Base-by-base conservation (phyloP, 192 early-diverging fungal species). In the Coemansia furcata region DNA sequence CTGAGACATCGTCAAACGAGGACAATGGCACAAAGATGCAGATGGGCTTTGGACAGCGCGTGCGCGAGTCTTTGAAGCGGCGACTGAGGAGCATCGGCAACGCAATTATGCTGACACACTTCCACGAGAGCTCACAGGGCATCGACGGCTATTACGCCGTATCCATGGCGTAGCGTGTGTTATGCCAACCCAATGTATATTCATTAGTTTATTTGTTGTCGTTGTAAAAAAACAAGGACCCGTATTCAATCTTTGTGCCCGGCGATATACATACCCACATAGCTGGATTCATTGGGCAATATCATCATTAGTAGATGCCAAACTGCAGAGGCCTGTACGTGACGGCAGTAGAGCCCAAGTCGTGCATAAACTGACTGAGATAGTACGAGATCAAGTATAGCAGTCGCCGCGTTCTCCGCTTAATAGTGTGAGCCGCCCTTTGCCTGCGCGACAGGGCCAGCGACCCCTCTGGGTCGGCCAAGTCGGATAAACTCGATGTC, bases 321-420 rank as follows among this genome's bases (percentile, higher is more conserved):
- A 73, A 60, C 55, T 76, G 71, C 35, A 72, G 33, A 3, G 79
- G 65, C 2, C 79, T 58, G 42, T 76, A 72, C 2, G 58, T 33
- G 7, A 68, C 62, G 7, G 40, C 35, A 1, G 65, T 47, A 21
- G 79, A 30, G 7, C 37, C 49, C 49, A 70, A 70, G 7, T 76
- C 50, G 12, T 70, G 52, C 46, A 66, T 21, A 26, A 71, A 47
- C 7, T 29, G 29, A 8, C 46, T 49, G 1, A 70, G 6, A 42
- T 81, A 74, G 65, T 81, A 73, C 0, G 69, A 38, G 21, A 81
- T 44, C 29, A 81, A 54, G 9, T 52, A 33, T 10, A 66, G 36
- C n/a, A 76, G 57, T 3, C 62, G 69, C 21, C 33, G 57, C 1
- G 55, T 35, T 58, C 64, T 76, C 49, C 49, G n/a, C 61, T 61